Evolutionary conservation across 179 eudicot genomes (phyloP), one percentile per base, ranked within the genome.

Genomic region (Actinidia arguta): DNA sequence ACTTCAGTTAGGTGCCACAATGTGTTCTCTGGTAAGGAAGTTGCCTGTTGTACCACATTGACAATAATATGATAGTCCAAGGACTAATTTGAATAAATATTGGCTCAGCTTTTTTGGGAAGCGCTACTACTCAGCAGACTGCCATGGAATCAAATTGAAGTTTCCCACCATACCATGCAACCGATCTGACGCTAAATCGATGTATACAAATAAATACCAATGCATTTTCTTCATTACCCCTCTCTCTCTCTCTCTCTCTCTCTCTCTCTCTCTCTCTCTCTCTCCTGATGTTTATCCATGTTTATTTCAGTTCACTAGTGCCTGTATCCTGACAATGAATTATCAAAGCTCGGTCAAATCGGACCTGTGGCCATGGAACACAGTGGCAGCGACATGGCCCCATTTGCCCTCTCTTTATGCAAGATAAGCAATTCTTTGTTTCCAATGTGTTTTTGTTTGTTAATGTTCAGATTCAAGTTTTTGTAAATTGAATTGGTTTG

Each of bases 361-460:
- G 86, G 86, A 76, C 78, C 78, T 8, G 56, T 84, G 62, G 78
- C 81, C 3, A 55, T 76, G n/a, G 84, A 84, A 68, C 86, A 81
- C 62, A 25, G 42, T 25, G 84, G 84, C 39, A 44, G 9, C 8
- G 63, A 48, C 6, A 68, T 81, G 0, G 84, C 86, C 16, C 86
- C 86, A 0, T 80, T 76, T 83, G 81, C 83, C 1, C 46, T 84
- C 52, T 84, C 86, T 22, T 84, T 84, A 22, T 76, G 81, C 81
- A 84, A 84, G 68, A 84, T 80, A 2, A 73, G 1, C n/a, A 6
- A 6, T 78, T 47, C 46, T 5, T 27, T 6, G 16, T 59, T 27
- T 51, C 1, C 70, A 9, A 8, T 70, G 2, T 50, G 17, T 14
- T 7, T 61, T 39, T 8, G 6, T 27, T 10, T 66, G 1, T 67